Base-by-base conservation (phyloP, 768 basidiomycete species). In the Boletus rubropictus region DNA sequence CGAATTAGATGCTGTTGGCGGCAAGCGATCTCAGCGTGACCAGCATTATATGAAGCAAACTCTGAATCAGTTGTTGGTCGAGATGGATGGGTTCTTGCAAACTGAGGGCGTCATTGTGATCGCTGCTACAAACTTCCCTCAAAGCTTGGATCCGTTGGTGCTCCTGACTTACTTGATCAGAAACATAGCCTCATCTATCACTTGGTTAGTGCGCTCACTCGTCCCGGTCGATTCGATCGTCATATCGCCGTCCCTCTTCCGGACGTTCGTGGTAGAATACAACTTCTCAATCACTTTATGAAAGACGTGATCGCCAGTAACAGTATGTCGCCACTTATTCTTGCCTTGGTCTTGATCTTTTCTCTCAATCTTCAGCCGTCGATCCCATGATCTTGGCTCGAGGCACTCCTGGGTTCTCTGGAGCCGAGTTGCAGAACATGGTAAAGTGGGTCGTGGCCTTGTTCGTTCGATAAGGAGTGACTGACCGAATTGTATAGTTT, bases 121-220 rank as follows among this genome's bases (percentile, higher is more conserved):
- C 48, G 94, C 89, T 27, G 90, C 86, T n/a, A 99, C 96, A 42
- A 99, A 99, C 68, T 96, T 98, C 67, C 95, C 95, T 1, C 82
- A 97, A 60, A 85, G 85, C 44, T 73, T 99, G 51, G 96, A 99
- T 64, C 83, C 81, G 89, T 90, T 52, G 63, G 84, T 74, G 38
- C 20, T 39, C 34, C 25, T 47, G 25, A 34, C 43, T 11, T 50
- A 18, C 18, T 52, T 34, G 33, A 42, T 34, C 22, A 31, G 8
- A 42, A 12, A 29, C 32, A 27, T 9, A 18, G 15, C n/a, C 56
- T 58, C 40, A 68, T 39, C 33, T 33, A 29, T 37, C 29, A 37
- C 47, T 42, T 28, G 47, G 38, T 42, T 54, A 94, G 91, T 53
- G 96, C 96, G 12, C 80, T 99, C 51, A 84, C 95, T 33, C 86